These are phyloP conservation scores for Candida alai DNA, from an alignment of 805 yeast species.

Conservation along the genomic window DNA sequence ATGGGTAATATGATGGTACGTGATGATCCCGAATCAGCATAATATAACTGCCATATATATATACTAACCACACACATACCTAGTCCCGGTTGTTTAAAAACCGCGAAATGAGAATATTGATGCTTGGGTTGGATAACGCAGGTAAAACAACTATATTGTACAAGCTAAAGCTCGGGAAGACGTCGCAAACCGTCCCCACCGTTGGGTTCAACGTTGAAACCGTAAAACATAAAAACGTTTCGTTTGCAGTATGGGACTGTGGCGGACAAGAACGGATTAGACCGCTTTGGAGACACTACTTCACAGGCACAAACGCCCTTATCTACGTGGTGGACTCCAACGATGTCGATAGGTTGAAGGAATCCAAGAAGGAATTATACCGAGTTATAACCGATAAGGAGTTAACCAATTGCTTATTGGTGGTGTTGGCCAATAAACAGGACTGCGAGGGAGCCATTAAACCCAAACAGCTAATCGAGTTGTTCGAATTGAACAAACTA, in stretches of 20 bases:
- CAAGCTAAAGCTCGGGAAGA: slow-evolving; percentile 72
- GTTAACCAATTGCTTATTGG: slow-evolving; percentile 70
- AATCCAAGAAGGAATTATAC: slow-evolving; percentile 72
- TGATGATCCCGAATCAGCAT: neutral
- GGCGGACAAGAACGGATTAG: slow-evolving; percentile 94
- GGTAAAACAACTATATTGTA: slow-evolving; percentile 89
- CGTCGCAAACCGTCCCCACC: slow-evolving; percentile 81
- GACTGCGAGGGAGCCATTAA: slow-evolving; percentile 68
- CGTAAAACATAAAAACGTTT: slow-evolving; percentile 73
- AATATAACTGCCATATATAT: neutral
- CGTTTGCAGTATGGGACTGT: slow-evolving; percentile 90
- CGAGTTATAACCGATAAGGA: slow-evolving; percentile 81
- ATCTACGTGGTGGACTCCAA: slow-evolving; percentile 87
- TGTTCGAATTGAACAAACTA: slow-evolving; percentile 57
- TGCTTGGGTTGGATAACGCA: slow-evolving; percentile 91
- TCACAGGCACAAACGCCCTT: slow-evolving; percentile 87
- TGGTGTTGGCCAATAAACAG: slow-evolving; percentile 88
- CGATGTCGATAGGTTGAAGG: slow-evolving; percentile 67
- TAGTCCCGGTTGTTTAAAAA: slow-evolving; percentile 49
- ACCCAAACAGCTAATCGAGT: slow-evolving; percentile 77
- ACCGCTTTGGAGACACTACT: slow-evolving; percentile 94
- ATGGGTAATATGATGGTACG: slow-evolving; percentile 3
- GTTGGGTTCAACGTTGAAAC: slow-evolving; percentile 93
- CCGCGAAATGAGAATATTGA: slow-evolving; percentile 92
- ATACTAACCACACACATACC: neutral